A percentile compares a stretch with the other conserved stretches of the same genome.
These are phyloP conservation scores for Isoetes taiwanensis DNA, from an alignment of 75 land plant species.

Conservation along the genomic window DNA sequence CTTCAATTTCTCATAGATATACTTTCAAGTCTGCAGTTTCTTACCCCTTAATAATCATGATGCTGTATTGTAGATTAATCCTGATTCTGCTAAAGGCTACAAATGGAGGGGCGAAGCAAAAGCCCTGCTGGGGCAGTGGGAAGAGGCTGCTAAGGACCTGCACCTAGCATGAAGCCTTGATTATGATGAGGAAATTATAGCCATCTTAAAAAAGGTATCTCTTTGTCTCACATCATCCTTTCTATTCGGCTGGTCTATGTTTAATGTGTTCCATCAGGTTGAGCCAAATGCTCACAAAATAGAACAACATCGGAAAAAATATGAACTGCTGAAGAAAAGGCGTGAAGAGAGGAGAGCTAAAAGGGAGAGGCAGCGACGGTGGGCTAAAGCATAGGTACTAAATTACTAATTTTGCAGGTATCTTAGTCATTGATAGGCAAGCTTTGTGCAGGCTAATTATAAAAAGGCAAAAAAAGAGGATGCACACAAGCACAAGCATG, in stretches of 20 bases:
- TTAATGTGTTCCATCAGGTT: slow-evolving; percentile 35
- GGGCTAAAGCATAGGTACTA: slow-evolving; percentile 92
- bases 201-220: slow-evolving; percentile 65
- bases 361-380: slow-evolving; percentile 56
- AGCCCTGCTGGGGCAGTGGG: slow-evolving; percentile 83
- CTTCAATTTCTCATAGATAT: no score
- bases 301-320: slow-evolving; percentile 85
- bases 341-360: slow-evolving; percentile 52
- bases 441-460: no score
- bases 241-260: not conserved
- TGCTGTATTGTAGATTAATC: slow-evolving; percentile 87
- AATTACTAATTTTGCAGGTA: no score
- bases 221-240: not conserved
- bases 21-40: no score
- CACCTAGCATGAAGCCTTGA: slow-evolving; percentile 80
- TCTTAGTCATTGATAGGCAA: no score
- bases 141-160: slow-evolving; percentile 86
- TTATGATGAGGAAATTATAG: slow-evolving; percentile 78
- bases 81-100: slow-evolving; percentile 93
- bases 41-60: no score
- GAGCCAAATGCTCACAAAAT: slow-evolving; percentile 92
- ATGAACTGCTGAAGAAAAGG: slow-evolving; percentile 70
- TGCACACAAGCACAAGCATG: no score
- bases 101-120: slow-evolving; percentile 80
- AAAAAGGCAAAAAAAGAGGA: no score